Percentiles rank a stretch among this genome's conserved stretches.
These are phyloP conservation scores for Circinella umbellata DNA, from an alignment of 371 early-diverging fungal species.

Conservation along the genomic window DNA sequence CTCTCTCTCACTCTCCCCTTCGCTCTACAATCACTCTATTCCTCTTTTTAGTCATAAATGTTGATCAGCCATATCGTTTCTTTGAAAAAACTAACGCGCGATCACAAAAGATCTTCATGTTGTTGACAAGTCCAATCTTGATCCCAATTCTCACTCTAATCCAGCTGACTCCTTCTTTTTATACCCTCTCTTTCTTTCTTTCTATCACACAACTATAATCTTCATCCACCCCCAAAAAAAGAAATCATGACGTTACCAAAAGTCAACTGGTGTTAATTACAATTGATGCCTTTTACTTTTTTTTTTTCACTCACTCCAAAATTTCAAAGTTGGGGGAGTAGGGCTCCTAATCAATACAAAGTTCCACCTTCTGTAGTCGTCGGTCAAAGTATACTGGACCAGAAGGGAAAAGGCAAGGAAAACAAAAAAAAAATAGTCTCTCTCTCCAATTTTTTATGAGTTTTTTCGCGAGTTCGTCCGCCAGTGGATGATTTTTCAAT, in stretches of 20 bases:
- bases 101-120: background rate
- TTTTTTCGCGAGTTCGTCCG: conserved; percentile 1
- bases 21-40: background rate
- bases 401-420: conserved; percentile 7
- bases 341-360: background rate
- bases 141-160: background rate
- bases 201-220: background rate
- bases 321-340: background rate
- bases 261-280: conserved; percentile 6
- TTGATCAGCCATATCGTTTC: too few species aligned
- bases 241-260: conserved; percentile 5
- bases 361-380: background rate
- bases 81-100: too few species aligned
- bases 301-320: conserved; percentile 7
- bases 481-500: conserved; percentile 3
- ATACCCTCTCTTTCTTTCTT: background rate
- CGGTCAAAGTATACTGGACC: background rate
- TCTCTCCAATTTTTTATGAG: conserved; percentile 6
- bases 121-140: background rate
- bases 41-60: background rate
- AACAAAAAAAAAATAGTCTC: background rate
- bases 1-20: background rate
- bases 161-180: background rate
- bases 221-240: background rate
- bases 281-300: background rate